Conservation (phyloP, 768 basidiomycete species). For the Tulasnella sp. region DNA sequence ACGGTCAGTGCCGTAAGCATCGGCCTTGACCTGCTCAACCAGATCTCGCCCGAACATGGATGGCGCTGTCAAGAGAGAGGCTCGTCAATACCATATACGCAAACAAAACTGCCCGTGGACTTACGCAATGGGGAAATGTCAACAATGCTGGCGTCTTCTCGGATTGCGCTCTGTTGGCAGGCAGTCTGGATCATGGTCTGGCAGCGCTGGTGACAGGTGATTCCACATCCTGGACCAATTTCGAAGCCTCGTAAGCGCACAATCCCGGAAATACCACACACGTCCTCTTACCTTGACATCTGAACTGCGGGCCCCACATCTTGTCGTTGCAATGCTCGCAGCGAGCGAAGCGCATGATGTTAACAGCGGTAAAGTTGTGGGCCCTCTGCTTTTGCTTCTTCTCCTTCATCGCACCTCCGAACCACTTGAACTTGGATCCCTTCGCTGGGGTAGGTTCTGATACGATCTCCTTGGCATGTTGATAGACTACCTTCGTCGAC, state of each 20-base stretch:
- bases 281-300: conserved; percentile 66
- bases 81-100: conserved; percentile 1
- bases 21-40: conserved; percentile 68
- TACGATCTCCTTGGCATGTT: conserved; percentile 16
- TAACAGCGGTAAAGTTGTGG: conserved; percentile 86
- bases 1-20: conserved; percentile 51
- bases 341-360: conserved; percentile 76
- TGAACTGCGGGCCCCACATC: conserved; percentile 95
- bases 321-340: conserved; percentile 98
- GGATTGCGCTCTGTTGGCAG: conserved; percentile 48
- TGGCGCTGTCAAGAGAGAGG: conserved; percentile 43
- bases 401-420: conserved; percentile 28
- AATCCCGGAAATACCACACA: not conserved
- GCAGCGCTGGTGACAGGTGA: conserved; percentile 85
- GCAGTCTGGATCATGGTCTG: conserved; percentile 53
- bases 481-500: conserved; percentile 22
- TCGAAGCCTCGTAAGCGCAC: not conserved
- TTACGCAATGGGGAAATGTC: conserved; percentile 31
- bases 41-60: conserved; percentile 93
- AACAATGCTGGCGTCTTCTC: conserved; percentile 13
- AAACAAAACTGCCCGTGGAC: conserved; percentile 22
- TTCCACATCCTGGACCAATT: conserved; percentile 56
- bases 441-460: conserved; percentile 27
- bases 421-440: conserved; percentile 37
- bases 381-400: conserved; percentile 34